Evolutionary conservation across 352 stramenopile genomes (phyloP).

Genomic region (Pythium phragmiticola): DNA sequence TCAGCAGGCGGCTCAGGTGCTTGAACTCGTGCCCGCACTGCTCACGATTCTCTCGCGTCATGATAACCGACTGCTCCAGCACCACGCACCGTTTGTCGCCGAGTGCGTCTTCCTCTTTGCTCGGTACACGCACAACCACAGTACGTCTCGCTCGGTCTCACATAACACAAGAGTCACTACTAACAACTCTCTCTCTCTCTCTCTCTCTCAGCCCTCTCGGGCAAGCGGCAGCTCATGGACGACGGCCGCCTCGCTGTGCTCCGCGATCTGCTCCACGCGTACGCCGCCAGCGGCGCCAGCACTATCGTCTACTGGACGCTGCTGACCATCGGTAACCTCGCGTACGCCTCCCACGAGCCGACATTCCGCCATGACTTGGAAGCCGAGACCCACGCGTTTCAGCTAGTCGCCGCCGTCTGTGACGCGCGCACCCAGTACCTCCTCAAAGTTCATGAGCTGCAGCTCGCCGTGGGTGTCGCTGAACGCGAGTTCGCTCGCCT

Average conservation of each 20-base stretch:
- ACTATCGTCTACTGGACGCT: constrained; percentile 59
- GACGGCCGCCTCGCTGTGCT: constrained; percentile 41
- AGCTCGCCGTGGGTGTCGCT: constrained; percentile 37
- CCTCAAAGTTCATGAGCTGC: constrained; percentile 41
- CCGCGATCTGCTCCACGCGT: constrained; percentile 34
- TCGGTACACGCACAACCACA: constrained; percentile 55
- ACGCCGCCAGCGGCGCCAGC: constrained; percentile 32
- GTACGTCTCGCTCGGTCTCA: constrained; percentile 30
- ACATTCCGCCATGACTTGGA: constrained; percentile 28
- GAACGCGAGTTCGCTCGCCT: constrained; percentile 36
- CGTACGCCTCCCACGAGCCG: constrained; percentile 30
- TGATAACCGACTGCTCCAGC: constrained; percentile 28
- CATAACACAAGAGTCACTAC: background rate
- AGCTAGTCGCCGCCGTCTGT: constrained; percentile 45
- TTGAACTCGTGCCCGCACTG: constrained; percentile 8
- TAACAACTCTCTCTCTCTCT: background rate
- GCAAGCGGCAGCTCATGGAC: constrained; percentile 43
- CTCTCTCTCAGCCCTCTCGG: constrained; percentile 5
- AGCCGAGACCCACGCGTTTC: constrained; percentile 12
- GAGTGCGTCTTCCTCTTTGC: constrained; percentile 60
- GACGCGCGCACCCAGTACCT: constrained; percentile 46
- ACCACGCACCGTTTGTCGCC: constrained; percentile 33
- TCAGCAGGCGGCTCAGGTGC: constrained; percentile 16
- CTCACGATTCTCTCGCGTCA: constrained; percentile 26
- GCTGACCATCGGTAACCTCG: constrained; percentile 52